Percentiles rank a stretch among this genome's conserved stretches.
Evolutionary conservation across 805 yeast genomes (phyloP).

Genomic region (Monosporozyma aquatica): DNA sequence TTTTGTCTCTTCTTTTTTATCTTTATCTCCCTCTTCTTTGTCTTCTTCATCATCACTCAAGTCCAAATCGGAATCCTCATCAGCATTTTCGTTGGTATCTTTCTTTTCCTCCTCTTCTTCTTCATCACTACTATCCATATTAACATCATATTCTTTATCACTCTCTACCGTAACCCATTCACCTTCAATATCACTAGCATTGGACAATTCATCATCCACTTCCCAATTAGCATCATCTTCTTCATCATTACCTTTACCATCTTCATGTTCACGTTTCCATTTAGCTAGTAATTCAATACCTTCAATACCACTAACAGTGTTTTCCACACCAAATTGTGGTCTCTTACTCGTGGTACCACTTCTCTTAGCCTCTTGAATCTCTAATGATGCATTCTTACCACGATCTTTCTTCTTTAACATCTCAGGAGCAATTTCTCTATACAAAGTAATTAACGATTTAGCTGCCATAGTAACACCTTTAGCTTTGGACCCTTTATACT

Average conservation of each 20-base stretch:
- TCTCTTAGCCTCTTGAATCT: conserved; percentile 53
- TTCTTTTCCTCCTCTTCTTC: conserved; percentile 35
- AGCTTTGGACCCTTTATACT: conserved; percentile 85
- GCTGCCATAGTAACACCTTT: conserved; percentile 95
- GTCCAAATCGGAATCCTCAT: conserved; percentile 43
- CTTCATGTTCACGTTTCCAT: conserved; percentile 53
- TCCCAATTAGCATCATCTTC: conserved; percentile 51
- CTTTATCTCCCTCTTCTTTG: conserved; percentile 10
- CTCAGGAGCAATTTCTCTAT: conserved; percentile 93
- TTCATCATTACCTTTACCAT: conserved; percentile 45
- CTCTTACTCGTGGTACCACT: conserved; percentile 27
- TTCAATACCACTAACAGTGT: conserved; percentile 63
- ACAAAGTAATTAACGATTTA: conserved; percentile 70
- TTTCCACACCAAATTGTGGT: conserved; percentile 70
- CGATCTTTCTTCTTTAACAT: conserved; percentile 86
- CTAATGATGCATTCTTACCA: conserved; percentile 87
- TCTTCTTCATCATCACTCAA: conserved; percentile 29
- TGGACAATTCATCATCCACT: conserved; percentile 42
- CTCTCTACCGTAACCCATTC: conserved; percentile 89
- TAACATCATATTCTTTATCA: conserved; percentile 61
- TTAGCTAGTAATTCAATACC: conserved; percentile 84
- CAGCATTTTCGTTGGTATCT: conserved; percentile 33
- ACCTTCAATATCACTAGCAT: conserved; percentile 50
- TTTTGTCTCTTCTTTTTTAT: conserved; percentile 19
- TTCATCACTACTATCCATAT: conserved; percentile 42